Evolutionary conservation across 768 basidiomycete genomes (phyloP).

Genomic region (Chalciporus chontae): DNA sequence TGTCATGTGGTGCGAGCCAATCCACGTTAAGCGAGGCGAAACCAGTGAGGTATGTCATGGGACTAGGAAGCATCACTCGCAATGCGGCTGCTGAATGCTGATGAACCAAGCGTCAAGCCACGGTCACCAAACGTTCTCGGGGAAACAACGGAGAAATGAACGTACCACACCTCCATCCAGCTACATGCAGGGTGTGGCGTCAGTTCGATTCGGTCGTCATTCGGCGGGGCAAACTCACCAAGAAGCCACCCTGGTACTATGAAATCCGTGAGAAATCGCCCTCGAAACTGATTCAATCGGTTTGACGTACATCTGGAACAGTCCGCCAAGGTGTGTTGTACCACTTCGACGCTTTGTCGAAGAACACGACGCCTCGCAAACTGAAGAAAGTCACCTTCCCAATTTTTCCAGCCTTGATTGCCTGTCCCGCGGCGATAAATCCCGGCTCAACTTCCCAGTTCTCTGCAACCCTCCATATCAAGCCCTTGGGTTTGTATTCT

Average conservation of each 20-base stretch:
- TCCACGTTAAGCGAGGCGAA: constrained; percentile 67
- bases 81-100: constrained; percentile 69
- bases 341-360: constrained; percentile 66
- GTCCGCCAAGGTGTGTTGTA: constrained; percentile 85
- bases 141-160: constrained; percentile 10
- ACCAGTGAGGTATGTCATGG: constrained; percentile 54
- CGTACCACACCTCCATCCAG: constrained; percentile 78
- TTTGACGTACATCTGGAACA: constrained; percentile 63
- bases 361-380: constrained; percentile 45
- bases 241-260: constrained; percentile 78
- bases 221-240: constrained; percentile 46
- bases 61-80: constrained; percentile 52
- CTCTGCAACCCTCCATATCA: constrained; percentile 82
- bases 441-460: constrained; percentile 71
- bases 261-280: constrained; percentile 3
- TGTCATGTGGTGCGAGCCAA: constrained; percentile 77
- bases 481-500: constrained; percentile 59
- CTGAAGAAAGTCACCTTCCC: constrained; percentile 72
- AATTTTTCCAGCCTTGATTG: constrained; percentile 58
- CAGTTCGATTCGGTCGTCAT: background rate
- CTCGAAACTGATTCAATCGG: background rate
- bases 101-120: background rate
- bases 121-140: background rate
- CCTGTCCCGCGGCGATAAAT: constrained; percentile 38
- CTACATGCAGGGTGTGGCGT: constrained; percentile 31